Conservation (phyloP, 2,329 filamentous ascomycete species). For the Phaeosphaeria sp. region DNA sequence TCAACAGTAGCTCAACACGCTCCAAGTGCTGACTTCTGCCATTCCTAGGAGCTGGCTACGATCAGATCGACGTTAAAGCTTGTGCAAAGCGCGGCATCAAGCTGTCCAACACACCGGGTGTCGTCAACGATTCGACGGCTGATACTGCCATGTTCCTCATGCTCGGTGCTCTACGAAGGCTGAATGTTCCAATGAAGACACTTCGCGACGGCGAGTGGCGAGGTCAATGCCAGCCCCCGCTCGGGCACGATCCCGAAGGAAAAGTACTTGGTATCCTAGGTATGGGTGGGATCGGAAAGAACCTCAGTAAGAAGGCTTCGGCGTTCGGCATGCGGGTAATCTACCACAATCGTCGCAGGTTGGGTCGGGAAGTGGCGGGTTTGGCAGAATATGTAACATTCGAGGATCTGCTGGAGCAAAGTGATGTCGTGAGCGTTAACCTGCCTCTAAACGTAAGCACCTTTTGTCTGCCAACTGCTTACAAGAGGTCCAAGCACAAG, state of each 20-base stretch:
- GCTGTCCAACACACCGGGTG: slow-evolving; percentile 82
- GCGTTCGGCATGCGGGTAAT: slow-evolving; percentile 78
- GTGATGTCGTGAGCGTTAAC: slow-evolving; percentile 82
- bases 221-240: slow-evolving; percentile 60
- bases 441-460: slow-evolving; percentile 77
- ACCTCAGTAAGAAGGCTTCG: slow-evolving; percentile 75
- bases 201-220: slow-evolving; percentile 74
- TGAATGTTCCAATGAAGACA: slow-evolving; percentile 70
- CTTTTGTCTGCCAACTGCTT: neutral
- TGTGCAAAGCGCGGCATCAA: slow-evolving; percentile 71
- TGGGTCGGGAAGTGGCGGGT: slow-evolving; percentile 62
- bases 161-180: slow-evolving; percentile 77
- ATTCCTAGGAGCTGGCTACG: slow-evolving; percentile 76
- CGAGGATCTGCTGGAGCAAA: slow-evolving; percentile 71
- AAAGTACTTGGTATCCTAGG: slow-evolving; percentile 82
- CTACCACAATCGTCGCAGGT: slow-evolving; percentile 74
- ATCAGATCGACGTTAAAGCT: slow-evolving; percentile 77
- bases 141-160: slow-evolving; percentile 83
- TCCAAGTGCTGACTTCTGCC: neutral
- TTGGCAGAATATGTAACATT: slow-evolving; percentile 74
- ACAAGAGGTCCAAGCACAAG: neutral
- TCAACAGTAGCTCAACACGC: too few species aligned
- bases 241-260: slow-evolving; percentile 79
- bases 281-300: slow-evolving; percentile 85
- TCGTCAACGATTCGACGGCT: slow-evolving; percentile 83